Evolutionary conservation across 768 basidiomycete genomes (phyloP).

Genomic region (Xerocomus spinulosus): DNA sequence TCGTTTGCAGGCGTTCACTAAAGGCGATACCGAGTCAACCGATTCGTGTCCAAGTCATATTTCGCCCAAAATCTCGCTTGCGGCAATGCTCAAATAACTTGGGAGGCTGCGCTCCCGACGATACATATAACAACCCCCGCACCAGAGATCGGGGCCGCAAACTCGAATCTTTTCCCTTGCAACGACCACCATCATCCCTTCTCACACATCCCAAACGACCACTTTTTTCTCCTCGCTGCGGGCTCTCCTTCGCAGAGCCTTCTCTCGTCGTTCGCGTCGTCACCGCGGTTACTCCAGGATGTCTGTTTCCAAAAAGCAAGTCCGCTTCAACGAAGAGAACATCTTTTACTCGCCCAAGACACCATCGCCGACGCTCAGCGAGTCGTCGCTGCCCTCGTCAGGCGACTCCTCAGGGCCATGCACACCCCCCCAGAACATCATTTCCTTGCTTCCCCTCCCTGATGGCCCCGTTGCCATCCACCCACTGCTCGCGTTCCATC

Average conservation of each 20-base stretch:
- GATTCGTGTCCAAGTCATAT: conserved; percentile 12
- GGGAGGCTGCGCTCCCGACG: conserved; percentile 28
- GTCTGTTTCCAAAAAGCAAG: conserved; percentile 22
- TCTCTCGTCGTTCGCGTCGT: conserved; percentile 9
- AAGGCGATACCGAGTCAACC: conserved; percentile 19
- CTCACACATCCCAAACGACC: conserved; percentile 15
- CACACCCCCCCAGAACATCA: conserved; percentile 28
- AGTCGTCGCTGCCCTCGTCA: conserved; percentile 29
- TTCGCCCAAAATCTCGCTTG: conserved; percentile 1
- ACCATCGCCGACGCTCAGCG: conserved; percentile 23
- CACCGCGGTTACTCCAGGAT: conserved; percentile 11
- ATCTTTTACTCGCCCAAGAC: conserved; percentile 28
- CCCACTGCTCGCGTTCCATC: conserved; percentile 29
- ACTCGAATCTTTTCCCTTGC: conserved; percentile 2
- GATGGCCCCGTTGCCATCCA: conserved; percentile 28
- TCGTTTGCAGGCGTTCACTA: conserved; percentile 2
- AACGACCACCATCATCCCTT: conserved; percentile 13
- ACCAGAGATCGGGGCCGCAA: not conserved
- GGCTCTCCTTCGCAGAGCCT: conserved; percentile 13
- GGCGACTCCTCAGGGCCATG: conserved; percentile 26
- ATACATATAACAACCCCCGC: conserved; percentile 9
- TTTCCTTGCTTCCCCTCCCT: conserved; percentile 18
- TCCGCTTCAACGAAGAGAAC: conserved; percentile 32
- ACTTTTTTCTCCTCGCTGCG: conserved; percentile 5
- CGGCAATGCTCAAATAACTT: conserved; percentile 26